These are phyloP conservation scores for Ustilago bromivora DNA, from an alignment of 1,284 basidiomycete species.

Conservation along the genomic window DNA sequence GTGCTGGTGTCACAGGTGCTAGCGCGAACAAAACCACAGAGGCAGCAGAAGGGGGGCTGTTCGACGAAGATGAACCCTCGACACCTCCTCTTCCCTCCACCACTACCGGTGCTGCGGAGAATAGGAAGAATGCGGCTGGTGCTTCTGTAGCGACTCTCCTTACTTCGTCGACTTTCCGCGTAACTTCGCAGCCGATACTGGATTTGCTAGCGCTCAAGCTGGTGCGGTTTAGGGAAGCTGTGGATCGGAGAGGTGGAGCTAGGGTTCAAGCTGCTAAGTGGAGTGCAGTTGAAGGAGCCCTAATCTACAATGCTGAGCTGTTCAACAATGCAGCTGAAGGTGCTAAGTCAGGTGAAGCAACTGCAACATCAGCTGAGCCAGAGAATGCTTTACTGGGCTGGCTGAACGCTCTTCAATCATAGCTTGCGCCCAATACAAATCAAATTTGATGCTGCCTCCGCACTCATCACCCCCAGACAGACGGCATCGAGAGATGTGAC, in stretches of 20 bases:
- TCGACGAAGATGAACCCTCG: conserved; percentile 38
- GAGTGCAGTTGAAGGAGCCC: background rate
- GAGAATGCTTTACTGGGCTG: conserved; percentile 1
- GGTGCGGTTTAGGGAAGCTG: conserved; percentile 6
- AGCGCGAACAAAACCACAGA: background rate
- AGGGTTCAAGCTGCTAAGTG: conserved; percentile 5
- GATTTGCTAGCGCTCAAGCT: conserved; percentile 23
- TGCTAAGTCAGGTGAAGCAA: background rate
- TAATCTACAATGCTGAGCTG: conserved; percentile 6
- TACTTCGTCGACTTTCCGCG: background rate
- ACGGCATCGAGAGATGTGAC: background rate
- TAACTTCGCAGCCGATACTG: conserved; percentile 12
- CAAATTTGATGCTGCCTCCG: no score
- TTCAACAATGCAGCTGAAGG: background rate
- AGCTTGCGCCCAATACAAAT: background rate
- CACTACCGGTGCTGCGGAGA: background rate
- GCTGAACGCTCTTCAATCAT: background rate
- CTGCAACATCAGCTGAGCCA: background rate
- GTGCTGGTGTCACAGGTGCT: background rate
- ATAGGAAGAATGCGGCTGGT: background rate
- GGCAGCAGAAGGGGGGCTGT: conserved; percentile 18
- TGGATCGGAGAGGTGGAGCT: background rate
- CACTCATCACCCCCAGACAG: no score
- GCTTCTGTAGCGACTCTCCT: conserved; percentile 13
- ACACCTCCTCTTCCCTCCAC: conserved; percentile 23